phyloP scores from a whole-genome alignment of 257 asterid genomes.

The Solanum chmielewskii region DNA sequence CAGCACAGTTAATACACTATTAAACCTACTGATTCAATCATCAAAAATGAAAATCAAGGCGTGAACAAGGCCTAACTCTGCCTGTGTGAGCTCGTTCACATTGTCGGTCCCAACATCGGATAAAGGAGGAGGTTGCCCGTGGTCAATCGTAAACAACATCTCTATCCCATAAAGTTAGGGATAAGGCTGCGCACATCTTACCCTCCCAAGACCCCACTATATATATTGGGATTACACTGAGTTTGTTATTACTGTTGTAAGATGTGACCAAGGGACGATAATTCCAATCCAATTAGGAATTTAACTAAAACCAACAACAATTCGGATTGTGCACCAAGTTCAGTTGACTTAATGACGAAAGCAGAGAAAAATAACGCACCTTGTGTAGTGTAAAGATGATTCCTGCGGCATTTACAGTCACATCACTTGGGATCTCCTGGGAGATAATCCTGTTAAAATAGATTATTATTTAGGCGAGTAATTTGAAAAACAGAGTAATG shows the following conservation, averaged over 20 bases:
- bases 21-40: neutral
- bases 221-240: neutral
- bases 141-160: neutral
- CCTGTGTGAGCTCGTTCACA: neutral
- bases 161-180: neutral
- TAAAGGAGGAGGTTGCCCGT: neutral
- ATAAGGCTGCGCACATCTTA: neutral
- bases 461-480: neutral
- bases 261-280: neutral
- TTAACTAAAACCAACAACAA: neutral
- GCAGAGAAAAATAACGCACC: slow-evolving; percentile 17
- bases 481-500: neutral
- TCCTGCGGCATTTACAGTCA: slow-evolving; percentile 54
- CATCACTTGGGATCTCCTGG: slow-evolving; percentile 75
- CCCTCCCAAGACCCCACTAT: neutral
- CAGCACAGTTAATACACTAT: neutral
- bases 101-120: neutral
- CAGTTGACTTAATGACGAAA: neutral
- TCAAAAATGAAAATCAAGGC: neutral
- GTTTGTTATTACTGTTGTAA: neutral
- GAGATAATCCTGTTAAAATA: slow-evolving; percentile 58
- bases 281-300: neutral
- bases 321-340: too few species aligned
- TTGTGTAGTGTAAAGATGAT: slow-evolving; percentile 67
- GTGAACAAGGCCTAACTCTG: neutral